Evolutionary conservation across 139 green algal species (phyloP), one percentile per base, ranked within the genome.

Genomic region (Tetratostichococcus sp.): DNA sequence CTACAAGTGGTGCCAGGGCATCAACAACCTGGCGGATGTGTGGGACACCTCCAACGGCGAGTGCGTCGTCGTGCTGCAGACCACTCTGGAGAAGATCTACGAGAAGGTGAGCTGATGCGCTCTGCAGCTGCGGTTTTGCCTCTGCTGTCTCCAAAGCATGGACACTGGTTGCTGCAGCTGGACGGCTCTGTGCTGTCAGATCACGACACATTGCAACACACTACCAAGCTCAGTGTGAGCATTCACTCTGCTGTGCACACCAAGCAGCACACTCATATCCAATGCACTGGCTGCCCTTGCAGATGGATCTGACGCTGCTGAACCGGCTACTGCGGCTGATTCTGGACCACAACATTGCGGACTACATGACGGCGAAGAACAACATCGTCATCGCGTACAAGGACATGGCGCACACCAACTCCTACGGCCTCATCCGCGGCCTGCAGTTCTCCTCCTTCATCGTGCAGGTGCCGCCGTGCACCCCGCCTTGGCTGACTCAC

Each of bases 371-470:
- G 1, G 83, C 82, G 39, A 91, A 91, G 82, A 91, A 91, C 85
- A 91, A 91, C 77, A 74, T 91, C 23, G 84, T 90, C 62, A 85
- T 91, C 39, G 75, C 79, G 14, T 98, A 97, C 91, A 98, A 97
- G 91, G 96, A 99, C 88, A 99, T 99, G 96, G 87, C 84, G 30
- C 96, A 99, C 87, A 99, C 94, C 74, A 99, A 99, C 88, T 87
- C 77, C 34, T 99, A 99, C 83, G 96, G 96, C 71, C 86, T 99
- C 74, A 93, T 99, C 76, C 88, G 96, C 23, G 96, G 96, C 42
- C 93, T 99, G 80, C 96, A 99, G 86, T 99, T 99, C 79, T 86
- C 92, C 1, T 94, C 87, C 26, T 99, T 99, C 82, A 84, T 99
- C 75, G 88, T 87, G 76, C 93, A 95, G 85, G 68, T 79, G 19